These are phyloP conservation scores for Acanthamoeba royreba DNA, from an alignment of 208 protist species.

Conservation along the genomic window DNA sequence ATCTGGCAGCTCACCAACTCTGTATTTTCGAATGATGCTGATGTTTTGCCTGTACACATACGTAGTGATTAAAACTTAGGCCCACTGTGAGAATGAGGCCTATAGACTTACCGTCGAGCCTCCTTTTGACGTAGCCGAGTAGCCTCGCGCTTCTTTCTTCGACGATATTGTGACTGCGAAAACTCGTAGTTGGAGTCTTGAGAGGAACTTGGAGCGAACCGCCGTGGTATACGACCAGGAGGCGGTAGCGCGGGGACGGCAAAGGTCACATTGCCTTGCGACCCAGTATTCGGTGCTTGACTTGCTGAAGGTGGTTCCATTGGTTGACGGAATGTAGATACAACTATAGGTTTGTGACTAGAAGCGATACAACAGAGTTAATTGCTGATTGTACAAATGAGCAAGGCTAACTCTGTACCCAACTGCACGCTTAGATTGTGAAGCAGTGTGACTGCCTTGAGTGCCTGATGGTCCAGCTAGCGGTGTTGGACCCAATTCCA, in stretches of 20 bases:
- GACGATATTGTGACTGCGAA: background rate
- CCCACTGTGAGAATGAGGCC: too few species aligned
- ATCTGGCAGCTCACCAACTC: constrained; percentile 82
- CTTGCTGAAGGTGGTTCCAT: background rate
- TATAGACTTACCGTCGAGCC: background rate
- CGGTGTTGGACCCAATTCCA: background rate
- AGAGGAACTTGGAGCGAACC: background rate
- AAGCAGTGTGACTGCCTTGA: background rate
- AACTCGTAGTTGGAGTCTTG: background rate
- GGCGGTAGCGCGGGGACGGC: background rate
- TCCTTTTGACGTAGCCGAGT: background rate
- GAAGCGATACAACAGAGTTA: too few species aligned
- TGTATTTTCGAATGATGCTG: constrained; percentile 67
- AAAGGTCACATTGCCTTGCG: background rate
- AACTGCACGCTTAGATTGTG: background rate
- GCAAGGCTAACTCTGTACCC: background rate
- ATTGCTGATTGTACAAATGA: too few species aligned
- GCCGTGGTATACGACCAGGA: background rate
- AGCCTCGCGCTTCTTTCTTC: constrained; percentile 17
- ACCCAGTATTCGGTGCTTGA: background rate
- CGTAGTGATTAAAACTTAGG: too few species aligned
- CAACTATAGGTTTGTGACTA: background rate
- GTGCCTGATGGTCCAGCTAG: background rate
- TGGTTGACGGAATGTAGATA: background rate
- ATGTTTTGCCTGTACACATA: background rate